Conservation (phyloP, 257 asterid genomes). For the Solanum phureja region DNA sequence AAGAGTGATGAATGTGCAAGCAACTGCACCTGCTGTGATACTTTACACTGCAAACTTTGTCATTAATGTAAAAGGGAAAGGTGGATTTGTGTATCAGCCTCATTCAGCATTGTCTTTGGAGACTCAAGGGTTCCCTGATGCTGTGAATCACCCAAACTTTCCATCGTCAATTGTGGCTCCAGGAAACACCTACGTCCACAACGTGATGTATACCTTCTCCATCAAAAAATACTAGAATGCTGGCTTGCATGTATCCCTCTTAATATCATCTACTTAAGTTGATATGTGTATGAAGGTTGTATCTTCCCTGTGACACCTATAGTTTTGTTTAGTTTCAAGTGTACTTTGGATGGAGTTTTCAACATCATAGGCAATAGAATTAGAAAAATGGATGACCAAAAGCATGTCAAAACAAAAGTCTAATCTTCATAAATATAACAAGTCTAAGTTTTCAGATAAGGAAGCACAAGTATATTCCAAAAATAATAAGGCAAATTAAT, state of each 20-base stretch:
- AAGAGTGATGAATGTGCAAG: background rate
- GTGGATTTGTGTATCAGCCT: conserved; percentile 2
- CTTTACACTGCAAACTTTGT: background rate
- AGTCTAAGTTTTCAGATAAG: background rate
- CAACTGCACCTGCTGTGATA: conserved; percentile 3
- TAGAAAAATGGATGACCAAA: background rate
- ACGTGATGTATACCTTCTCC: conserved; percentile 34
- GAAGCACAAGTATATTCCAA: background rate
- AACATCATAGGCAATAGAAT: background rate
- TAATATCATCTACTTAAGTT: background rate
- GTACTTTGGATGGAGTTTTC: background rate
- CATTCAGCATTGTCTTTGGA: conserved; percentile 1
- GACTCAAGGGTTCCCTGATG: conserved; percentile 76
- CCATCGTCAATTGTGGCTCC: conserved; percentile 53
- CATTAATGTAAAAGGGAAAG: background rate
- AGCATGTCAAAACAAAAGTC: background rate
- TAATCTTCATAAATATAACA: background rate
- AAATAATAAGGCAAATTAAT: background rate
- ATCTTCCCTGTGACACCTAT: background rate
- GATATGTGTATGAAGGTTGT: background rate
- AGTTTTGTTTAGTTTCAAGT: background rate
- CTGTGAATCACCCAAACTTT: conserved; percentile 67
- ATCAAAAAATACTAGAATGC: background rate
- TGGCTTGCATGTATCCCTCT: background rate
- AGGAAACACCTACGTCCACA: conserved; percentile 36